Percentiles rank a stretch among this genome's conserved stretches.
Evolutionary conservation across 352 stramenopile species (phyloP).

Genomic region (Thraustochytrium sp.): DNA sequence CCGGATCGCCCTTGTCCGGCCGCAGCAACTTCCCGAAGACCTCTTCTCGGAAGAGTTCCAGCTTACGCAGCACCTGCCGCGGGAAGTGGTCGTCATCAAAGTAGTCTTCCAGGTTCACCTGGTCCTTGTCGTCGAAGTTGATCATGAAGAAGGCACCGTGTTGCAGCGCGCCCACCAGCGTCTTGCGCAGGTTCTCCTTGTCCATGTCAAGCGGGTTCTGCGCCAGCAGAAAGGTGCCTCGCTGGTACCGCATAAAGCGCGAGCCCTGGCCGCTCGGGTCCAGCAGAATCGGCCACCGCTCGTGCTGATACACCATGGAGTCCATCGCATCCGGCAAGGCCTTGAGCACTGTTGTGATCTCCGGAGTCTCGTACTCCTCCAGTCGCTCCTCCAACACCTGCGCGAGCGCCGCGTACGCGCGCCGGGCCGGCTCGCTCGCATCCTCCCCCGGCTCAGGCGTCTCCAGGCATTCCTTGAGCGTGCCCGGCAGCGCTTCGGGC

Average conservation of each 20-base stretch:
- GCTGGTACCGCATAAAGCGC: constrained; percentile 81
- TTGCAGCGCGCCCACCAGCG: constrained; percentile 66
- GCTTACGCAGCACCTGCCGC: constrained; percentile 62
- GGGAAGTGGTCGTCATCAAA: constrained; percentile 66
- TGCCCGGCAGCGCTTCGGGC: background rate
- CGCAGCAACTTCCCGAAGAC: constrained; percentile 54
- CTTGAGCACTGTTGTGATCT: constrained; percentile 63
- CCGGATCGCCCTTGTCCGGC: constrained; percentile 58
- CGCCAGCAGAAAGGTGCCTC: constrained; percentile 67
- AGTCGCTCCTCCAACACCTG: background rate
- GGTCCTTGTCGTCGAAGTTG: constrained; percentile 64
- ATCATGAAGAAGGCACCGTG: constrained; percentile 67
- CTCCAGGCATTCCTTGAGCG: background rate
- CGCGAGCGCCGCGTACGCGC: background rate
- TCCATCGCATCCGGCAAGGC: constrained; percentile 74
- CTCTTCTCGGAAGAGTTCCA: constrained; percentile 62
- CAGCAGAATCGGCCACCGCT: constrained; percentile 75
- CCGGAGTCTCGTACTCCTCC: background rate
- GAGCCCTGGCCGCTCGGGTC: constrained; percentile 67
- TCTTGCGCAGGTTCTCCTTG: constrained; percentile 60
- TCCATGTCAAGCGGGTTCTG: constrained; percentile 66
- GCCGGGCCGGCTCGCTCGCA: background rate
- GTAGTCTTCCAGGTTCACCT: constrained; percentile 67
- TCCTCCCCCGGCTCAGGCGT: background rate
- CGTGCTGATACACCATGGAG: constrained; percentile 68